These are phyloP conservation scores for Camelina neglecta DNA, from an alignment of 345 rosid species.

Conservation along the genomic window DNA sequence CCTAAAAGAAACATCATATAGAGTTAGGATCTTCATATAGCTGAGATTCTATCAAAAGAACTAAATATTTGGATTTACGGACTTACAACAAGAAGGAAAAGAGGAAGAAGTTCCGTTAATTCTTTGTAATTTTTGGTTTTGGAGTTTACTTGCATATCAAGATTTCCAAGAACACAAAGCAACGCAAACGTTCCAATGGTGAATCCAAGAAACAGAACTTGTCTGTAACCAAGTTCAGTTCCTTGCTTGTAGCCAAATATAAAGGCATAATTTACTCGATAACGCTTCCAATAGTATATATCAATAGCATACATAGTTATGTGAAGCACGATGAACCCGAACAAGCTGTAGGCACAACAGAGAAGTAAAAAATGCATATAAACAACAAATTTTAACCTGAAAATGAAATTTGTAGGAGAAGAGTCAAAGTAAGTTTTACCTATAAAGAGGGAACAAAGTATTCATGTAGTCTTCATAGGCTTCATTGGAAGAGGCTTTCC, in stretches of 20 bases:
- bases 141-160: constrained; percentile 62
- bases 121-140: constrained; percentile 45
- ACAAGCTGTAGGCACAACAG: constrained; percentile 50
- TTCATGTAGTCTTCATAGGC: constrained; percentile 50
- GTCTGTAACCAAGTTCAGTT: constrained; percentile 65
- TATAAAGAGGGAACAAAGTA: constrained; percentile 66
- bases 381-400: background rate
- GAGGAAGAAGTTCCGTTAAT: constrained; percentile 58
- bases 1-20: constrained; percentile 48
- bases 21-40: constrained; percentile 10
- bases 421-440: constrained; percentile 42
- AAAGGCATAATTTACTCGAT: constrained; percentile 62
- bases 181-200: constrained; percentile 61
- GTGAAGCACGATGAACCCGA: constrained; percentile 56
- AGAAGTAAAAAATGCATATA: background rate
- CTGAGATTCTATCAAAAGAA: background rate
- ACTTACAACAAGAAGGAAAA: constrained; percentile 47
- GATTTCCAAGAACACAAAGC: constrained; percentile 56
- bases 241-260: constrained; percentile 81
- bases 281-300: constrained; percentile 53
- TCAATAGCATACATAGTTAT: constrained; percentile 49
- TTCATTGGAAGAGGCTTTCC: constrained; percentile 31
- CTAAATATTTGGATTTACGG: constrained; percentile 1
- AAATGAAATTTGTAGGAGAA: background rate
- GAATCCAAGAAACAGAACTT: constrained; percentile 59